Conservation (phyloP, 768 basidiomycete genomes). For the Mycena vulgaris region DNA sequence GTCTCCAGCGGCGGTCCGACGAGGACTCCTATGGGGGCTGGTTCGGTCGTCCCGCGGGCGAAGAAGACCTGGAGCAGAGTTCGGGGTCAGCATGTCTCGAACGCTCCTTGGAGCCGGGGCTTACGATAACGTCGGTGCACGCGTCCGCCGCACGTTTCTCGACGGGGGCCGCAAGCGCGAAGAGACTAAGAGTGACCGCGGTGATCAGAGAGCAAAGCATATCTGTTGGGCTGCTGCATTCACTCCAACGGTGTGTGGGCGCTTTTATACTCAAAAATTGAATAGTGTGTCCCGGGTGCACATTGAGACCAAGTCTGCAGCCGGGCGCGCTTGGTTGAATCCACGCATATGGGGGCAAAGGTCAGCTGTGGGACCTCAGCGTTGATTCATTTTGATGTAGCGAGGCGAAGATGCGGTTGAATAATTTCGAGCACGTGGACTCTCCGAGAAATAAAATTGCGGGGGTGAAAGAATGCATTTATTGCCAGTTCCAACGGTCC, state of each 20-base stretch:
- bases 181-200: neutral
- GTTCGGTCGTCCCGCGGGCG: slow-evolving; percentile 56
- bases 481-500: too few species aligned
- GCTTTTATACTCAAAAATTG: neutral
- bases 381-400: too few species aligned
- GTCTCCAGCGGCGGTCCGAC: slow-evolving; percentile 56
- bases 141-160: slow-evolving; percentile 13
- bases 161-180: slow-evolving; percentile 14
- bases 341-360: too few species aligned
- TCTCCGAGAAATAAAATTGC: too few species aligned
- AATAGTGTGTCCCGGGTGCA: neutral
- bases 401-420: too few species aligned
- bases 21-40: slow-evolving; percentile 51
- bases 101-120: neutral
- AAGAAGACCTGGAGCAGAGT: slow-evolving; percentile 46
- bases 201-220: slow-evolving; percentile 22
- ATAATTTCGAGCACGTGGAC: too few species aligned
- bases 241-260: neutral
- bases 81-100: neutral
- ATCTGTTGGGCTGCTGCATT: neutral
- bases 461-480: too few species aligned
- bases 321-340: too few species aligned
- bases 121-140: slow-evolving; percentile 24
- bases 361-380: too few species aligned
- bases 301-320: neutral